A percentile compares a stretch with the other conserved stretches of the same genome.
These are phyloP conservation scores for Phytophthora quininea DNA, from an alignment of 352 stramenopile species.

Conservation along the genomic window DNA sequence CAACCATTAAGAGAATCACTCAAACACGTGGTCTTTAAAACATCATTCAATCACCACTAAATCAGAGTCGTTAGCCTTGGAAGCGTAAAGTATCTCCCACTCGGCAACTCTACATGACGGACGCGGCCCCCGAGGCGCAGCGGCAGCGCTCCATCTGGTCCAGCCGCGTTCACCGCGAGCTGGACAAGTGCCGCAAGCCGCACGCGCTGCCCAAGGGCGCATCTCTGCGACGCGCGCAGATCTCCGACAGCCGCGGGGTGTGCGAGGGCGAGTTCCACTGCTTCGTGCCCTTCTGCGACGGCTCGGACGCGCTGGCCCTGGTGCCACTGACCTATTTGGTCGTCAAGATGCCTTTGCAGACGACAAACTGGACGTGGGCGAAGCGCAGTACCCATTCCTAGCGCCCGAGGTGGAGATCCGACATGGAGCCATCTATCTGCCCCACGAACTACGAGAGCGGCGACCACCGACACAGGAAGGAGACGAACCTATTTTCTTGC, in stretches of 20 bases:
- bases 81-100: neutral
- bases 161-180: slow-evolving; percentile 71
- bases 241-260: slow-evolving; percentile 54
- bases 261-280: slow-evolving; percentile 71
- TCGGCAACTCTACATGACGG: slow-evolving; percentile 3
- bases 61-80: neutral
- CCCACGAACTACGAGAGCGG: slow-evolving; percentile 50
- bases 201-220: slow-evolving; percentile 45
- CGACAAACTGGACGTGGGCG: slow-evolving; percentile 23
- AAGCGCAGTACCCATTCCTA: slow-evolving; percentile 68
- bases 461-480: slow-evolving; percentile 13
- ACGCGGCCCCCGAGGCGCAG: slow-evolving; percentile 17
- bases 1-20: no score
- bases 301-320: slow-evolving; percentile 68
- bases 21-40: no score
- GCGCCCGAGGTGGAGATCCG: slow-evolving; percentile 55
- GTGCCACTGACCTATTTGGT: slow-evolving; percentile 64
- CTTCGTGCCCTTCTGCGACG: slow-evolving; percentile 77
- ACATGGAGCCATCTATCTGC: slow-evolving; percentile 56
- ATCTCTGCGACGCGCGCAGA: slow-evolving; percentile 45
- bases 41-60: neutral
- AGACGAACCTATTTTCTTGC: slow-evolving; percentile 34
- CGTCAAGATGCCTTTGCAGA: slow-evolving; percentile 62
- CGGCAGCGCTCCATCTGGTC: slow-evolving; percentile 77
- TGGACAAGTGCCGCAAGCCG: slow-evolving; percentile 63